Conservation (phyloP, 352 stramenopile species). For the Globisporangium okanoganense region DNA sequence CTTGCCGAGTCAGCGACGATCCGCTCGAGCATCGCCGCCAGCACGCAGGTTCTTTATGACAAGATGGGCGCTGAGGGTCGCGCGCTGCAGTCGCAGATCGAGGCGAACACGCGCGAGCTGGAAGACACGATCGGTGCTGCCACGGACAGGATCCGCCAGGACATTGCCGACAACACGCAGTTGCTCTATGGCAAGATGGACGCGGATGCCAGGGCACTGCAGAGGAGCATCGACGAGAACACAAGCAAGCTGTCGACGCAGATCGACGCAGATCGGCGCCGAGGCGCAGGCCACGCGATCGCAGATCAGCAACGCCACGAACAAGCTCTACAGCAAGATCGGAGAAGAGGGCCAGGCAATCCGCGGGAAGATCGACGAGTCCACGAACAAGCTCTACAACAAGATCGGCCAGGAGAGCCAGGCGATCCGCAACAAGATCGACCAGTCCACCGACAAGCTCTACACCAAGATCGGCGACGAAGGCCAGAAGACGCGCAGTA, state of each 20-base stretch:
- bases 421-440: conserved; percentile 9
- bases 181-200: neutral
- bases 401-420: conserved; percentile 5
- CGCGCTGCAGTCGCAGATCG: neutral
- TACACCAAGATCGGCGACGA: conserved; percentile 14
- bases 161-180: conserved; percentile 3
- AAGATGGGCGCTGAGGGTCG: neutral
- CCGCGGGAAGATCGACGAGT: conserved; percentile 2
- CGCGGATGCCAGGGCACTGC: neutral
- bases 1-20: neutral
- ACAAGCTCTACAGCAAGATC: conserved; percentile 10
- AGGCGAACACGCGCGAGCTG: neutral
- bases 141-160: neutral
- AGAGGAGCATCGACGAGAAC: neutral
- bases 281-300: conserved; percentile 6
- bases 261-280: conserved; percentile 5
- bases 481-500: conserved; percentile 4
- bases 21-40: neutral
- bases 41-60: neutral
- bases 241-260: neutral
- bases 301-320: neutral
- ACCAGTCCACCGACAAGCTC: conserved; percentile 10
- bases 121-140: neutral
- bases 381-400: conserved; percentile 11
- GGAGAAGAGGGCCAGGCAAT: neutral